Percentiles rank a stretch among this genome's conserved stretches.
Conservation (phyloP, 2,329 filamentous ascomycete genomes). For the Neofusicoccum cordaticola region DNA sequence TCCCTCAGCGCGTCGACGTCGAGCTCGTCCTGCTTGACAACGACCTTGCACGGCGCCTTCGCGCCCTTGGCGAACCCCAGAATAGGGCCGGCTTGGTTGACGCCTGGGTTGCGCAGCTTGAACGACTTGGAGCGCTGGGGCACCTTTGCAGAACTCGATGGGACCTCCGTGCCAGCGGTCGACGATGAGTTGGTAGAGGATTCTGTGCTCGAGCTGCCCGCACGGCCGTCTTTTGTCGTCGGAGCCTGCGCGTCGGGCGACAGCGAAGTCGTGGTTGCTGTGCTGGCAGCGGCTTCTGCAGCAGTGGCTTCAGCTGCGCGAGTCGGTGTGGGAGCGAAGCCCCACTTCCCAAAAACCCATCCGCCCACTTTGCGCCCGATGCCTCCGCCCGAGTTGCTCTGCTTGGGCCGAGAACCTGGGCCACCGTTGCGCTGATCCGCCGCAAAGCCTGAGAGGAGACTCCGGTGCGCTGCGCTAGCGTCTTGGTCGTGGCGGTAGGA, state of each 20-base stretch:
- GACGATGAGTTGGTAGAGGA: not conserved
- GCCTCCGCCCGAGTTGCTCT: slow-evolving; percentile 18
- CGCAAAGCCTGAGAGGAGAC: slow-evolving; percentile 36
- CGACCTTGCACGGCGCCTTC: slow-evolving; percentile 32
- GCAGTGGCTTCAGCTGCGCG: slow-evolving; percentile 3
- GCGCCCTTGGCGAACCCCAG: slow-evolving; percentile 34
- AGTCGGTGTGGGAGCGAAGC: slow-evolving; percentile 43
- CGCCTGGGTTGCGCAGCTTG: slow-evolving; percentile 30
- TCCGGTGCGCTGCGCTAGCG: slow-evolving; percentile 54
- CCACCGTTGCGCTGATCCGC: slow-evolving; percentile 20
- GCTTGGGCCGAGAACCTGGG: slow-evolving; percentile 4
- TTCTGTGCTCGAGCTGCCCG: not conserved
- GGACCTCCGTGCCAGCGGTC: not conserved
- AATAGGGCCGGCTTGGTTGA: slow-evolving; percentile 39
- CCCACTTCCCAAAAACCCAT: slow-evolving; percentile 65
- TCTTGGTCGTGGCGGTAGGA: slow-evolving; percentile 46
- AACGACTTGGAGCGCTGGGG: slow-evolving; percentile 2
- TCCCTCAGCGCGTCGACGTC: slow-evolving; percentile 39
- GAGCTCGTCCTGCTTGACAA: slow-evolving; percentile 29
- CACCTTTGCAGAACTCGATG: not conserved
- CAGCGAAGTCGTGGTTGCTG: slow-evolving; percentile 19
- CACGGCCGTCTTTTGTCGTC: slow-evolving; percentile 1
- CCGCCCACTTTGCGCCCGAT: slow-evolving; percentile 59
- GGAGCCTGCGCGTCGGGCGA: slow-evolving; percentile 7
- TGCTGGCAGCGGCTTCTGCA: not conserved